Conservation (phyloP, 352 stramenopile species). For the Phytophthora kernoviae region DNA sequence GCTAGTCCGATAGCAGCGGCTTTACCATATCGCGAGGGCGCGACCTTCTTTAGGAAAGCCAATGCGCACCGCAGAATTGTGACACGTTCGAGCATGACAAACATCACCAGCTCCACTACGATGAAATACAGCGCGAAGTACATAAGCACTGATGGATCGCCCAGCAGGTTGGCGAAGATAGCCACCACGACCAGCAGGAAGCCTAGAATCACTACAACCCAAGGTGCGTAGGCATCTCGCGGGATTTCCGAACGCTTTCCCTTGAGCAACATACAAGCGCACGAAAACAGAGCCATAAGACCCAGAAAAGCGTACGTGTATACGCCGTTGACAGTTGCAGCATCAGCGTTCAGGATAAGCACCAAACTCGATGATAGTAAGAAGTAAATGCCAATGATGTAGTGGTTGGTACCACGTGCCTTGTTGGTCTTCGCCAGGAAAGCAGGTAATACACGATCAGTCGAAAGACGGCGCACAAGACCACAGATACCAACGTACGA, state of each 20-base stretch:
- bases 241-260: conserved; percentile 80
- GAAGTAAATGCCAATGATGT: conserved; percentile 80
- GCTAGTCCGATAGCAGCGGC: conserved; percentile 14
- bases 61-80: conserved; percentile 74
- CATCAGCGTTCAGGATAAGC: conserved; percentile 73
- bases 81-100: conserved; percentile 87
- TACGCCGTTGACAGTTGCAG: conserved; percentile 74
- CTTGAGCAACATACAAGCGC: conserved; percentile 85
- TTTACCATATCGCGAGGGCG: conserved; percentile 46
- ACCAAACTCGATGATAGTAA: conserved; percentile 66
- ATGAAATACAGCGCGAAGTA: conserved; percentile 90
- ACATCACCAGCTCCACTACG: conserved; percentile 72
- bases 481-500: conserved; percentile 84
- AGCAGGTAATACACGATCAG: conserved; percentile 60
- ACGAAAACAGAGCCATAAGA: conserved; percentile 85
- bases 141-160: conserved; percentile 78
- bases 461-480: conserved; percentile 70
- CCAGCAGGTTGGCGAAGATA: conserved; percentile 80
- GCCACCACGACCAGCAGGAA: conserved; percentile 55
- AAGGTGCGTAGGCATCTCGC: conserved; percentile 60
- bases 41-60: conserved; percentile 65
- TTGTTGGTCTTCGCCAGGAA: conserved; percentile 63
- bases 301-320: conserved; percentile 88
- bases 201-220: conserved; percentile 37
- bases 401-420: conserved; percentile 72